phyloP scores from a whole-genome alignment of 805 yeast species.

The Monosporozyma servazzii region DNA sequence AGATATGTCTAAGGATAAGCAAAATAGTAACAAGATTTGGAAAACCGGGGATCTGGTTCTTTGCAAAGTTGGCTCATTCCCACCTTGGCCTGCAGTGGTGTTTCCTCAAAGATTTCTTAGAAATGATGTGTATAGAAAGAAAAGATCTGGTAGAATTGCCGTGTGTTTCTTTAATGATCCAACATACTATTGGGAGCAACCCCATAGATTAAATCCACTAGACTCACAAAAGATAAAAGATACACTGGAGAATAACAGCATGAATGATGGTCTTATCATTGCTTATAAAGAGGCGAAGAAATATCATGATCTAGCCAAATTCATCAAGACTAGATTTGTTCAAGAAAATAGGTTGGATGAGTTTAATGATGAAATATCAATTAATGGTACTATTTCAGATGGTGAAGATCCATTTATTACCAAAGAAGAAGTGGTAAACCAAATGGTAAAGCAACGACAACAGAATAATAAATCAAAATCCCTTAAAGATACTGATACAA shows the following conservation, averaged over 20 bases:
- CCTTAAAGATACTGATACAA: neutral
- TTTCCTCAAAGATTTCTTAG: conserved; percentile 27
- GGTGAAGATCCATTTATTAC: conserved; percentile 27
- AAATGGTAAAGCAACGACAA: neutral
- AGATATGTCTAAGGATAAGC: neutral
- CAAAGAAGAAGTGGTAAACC: conserved; percentile 2
- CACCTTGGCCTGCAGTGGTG: conserved; percentile 31
- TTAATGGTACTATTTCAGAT: conserved; percentile 9
- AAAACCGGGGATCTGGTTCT: conserved; percentile 24
- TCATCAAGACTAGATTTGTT: conserved; percentile 17
- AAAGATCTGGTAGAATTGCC: conserved; percentile 21
- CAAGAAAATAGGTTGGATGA: conserved; percentile 19
- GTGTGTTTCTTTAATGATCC: conserved; percentile 31
- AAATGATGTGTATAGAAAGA: conserved; percentile 22
- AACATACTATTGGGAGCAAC: conserved; percentile 29
- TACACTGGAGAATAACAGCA: conserved; percentile 1
- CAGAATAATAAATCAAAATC: neutral
- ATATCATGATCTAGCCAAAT: conserved; percentile 17
- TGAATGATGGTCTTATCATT: conserved; percentile 13
- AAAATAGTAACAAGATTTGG: neutral
- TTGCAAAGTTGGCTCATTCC: conserved; percentile 29
- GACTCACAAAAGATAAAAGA: conserved; percentile 8
- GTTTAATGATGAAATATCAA: conserved; percentile 12
- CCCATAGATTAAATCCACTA: conserved; percentile 18
- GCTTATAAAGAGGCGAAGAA: conserved; percentile 26